Percentiles rank a stretch among this genome's conserved stretches.
Conservation (phyloP, 106 monocot genomes). For the Dendrobium catenatum region DNA sequence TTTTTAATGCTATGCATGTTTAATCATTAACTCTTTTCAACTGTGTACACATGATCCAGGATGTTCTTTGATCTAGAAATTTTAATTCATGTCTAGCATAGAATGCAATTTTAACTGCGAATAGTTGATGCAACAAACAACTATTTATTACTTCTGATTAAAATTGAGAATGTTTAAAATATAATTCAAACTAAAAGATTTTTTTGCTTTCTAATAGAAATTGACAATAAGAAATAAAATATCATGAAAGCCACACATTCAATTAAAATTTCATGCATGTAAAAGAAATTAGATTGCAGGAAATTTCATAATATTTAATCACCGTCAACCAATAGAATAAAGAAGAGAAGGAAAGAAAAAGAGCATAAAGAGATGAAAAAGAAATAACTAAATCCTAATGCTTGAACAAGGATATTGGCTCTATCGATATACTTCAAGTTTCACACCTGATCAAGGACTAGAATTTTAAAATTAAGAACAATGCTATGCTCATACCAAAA, state of each 20-base stretch:
- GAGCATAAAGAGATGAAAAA: neutral
- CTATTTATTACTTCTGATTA: too few relatives aligned
- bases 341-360: neutral
- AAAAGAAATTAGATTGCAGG: neutral
- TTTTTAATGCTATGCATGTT: neutral
- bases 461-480: neutral
- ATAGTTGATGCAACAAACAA: neutral
- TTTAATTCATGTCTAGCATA: too few relatives aligned
- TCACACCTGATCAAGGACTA: neutral
- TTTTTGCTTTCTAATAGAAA: neutral
- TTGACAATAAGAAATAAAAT: neutral
- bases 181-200: too few relatives aligned
- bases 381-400: neutral
- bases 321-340: neutral
- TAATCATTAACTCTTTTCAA: neutral
- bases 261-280: neutral
- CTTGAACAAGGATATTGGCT: neutral
- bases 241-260: neutral
- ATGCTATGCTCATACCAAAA: neutral
- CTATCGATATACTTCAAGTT: neutral
- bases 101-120: neutral
- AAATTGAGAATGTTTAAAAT: too few relatives aligned
- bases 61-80: too few relatives aligned
- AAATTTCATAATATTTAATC: neutral
- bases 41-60: neutral